A percentile compares a stretch with the other conserved stretches of the same genome.
phyloP scores from a whole-genome alignment of 208 protist genomes.

The Leishmania martiniquensis region DNA sequence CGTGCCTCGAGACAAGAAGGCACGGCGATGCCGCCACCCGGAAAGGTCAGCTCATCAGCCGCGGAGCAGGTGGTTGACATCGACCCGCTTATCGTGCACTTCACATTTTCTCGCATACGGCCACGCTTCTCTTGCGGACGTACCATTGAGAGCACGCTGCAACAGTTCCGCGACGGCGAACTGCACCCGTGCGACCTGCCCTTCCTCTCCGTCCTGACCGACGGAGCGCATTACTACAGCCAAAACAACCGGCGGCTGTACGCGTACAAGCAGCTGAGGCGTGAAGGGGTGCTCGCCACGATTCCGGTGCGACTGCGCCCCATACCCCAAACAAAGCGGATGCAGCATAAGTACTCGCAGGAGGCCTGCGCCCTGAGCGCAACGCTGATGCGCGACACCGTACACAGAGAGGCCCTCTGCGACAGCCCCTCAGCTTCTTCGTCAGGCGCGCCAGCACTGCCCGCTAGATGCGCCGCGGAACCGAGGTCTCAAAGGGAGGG shows the following conservation, averaged over 20 bases:
- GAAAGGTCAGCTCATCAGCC: constrained; percentile 3
- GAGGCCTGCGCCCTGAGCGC: constrained; percentile 74
- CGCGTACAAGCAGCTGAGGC: constrained; percentile 78
- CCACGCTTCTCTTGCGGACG: constrained; percentile 85
- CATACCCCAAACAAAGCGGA: constrained; percentile 67
- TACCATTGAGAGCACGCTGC: constrained; percentile 71
- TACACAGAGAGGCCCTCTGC: not conserved
- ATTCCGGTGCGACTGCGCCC: constrained; percentile 72
- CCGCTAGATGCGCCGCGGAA: not conserved
- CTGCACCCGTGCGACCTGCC: constrained; percentile 66
- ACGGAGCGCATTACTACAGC: constrained; percentile 67
- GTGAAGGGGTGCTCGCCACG: constrained; percentile 40
- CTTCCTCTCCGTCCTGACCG: constrained; percentile 68
- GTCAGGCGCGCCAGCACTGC: not conserved
- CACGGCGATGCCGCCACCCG: not conserved
- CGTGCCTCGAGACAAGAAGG: not conserved
- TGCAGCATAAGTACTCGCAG: constrained; percentile 77
- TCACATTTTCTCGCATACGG: constrained; percentile 89
- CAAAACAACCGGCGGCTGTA: constrained; percentile 90
- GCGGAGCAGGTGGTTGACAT: constrained; percentile 39
- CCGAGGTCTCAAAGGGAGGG: not conserved
- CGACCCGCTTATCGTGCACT: constrained; percentile 73
- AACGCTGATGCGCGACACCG: constrained; percentile 67
- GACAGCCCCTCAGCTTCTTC: not conserved
- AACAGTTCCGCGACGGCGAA: constrained; percentile 58